These are phyloP conservation scores for Tolypocladium sp. DNA, from an alignment of 2,329 filamentous ascomycete species.

Conservation along the genomic window DNA sequence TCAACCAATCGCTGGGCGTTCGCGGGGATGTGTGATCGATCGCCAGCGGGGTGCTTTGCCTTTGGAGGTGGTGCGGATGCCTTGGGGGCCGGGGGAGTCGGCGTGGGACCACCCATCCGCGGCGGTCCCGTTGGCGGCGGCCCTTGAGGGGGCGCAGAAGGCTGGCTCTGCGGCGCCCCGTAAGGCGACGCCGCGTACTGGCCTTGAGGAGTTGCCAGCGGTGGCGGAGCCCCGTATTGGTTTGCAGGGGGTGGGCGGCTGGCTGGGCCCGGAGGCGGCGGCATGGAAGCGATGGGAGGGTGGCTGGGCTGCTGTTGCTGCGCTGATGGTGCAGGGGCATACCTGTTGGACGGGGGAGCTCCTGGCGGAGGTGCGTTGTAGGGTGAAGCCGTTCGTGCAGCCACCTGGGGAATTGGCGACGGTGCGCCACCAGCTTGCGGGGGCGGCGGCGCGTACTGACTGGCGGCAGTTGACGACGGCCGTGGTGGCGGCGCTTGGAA, in stretches of 20 bases:
- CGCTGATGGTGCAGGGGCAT: constrained; percentile 57
- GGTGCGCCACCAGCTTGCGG: constrained; percentile 52
- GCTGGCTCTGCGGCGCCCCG: constrained; percentile 15
- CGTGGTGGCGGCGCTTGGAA: constrained; percentile 48
- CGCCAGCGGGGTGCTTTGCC: constrained; percentile 68
- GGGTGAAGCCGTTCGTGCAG: constrained; percentile 70
- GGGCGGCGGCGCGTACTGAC: constrained; percentile 39
- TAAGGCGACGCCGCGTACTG: constrained; percentile 23
- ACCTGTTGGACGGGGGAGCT: constrained; percentile 63
- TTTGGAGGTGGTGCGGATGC: constrained; percentile 41
- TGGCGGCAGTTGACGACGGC: constrained; percentile 58
- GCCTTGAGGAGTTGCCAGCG: constrained; percentile 29
- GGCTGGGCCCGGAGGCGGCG: constrained; percentile 29
- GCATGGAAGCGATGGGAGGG: constrained; percentile 24
- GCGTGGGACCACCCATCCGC: constrained; percentile 19
- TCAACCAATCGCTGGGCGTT: constrained; percentile 72
- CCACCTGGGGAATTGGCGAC: constrained; percentile 44
- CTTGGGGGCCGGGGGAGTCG: constrained; percentile 37
- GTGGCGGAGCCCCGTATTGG: constrained; percentile 34
- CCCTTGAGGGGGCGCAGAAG: constrained; percentile 22
- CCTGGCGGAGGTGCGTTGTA: constrained; percentile 72
- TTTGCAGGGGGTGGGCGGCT: constrained; percentile 38
- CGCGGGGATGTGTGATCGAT: constrained; percentile 79
- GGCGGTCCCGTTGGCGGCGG: constrained; percentile 28
- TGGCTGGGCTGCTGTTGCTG: constrained; percentile 39